Evolutionary conservation across 208 protist species (phyloP).

Genomic region (Naegleria lovaniensis): DNA sequence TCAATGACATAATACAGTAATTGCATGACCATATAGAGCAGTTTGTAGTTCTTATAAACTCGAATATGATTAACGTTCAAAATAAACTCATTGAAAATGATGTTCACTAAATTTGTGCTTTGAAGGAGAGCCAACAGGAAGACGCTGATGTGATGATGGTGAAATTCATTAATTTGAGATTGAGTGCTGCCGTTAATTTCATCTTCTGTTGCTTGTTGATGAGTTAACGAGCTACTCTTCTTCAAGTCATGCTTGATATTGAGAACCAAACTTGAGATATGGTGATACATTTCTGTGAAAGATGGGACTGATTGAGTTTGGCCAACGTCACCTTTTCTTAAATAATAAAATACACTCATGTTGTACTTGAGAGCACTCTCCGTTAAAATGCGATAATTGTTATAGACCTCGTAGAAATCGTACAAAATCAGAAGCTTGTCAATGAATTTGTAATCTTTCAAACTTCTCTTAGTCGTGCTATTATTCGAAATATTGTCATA

Average conservation of each 20-base stretch:
- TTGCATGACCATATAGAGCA: not conserved
- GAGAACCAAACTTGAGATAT: not conserved
- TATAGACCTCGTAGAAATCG: not conserved
- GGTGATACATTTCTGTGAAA: not conserved
- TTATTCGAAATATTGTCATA: not conserved
- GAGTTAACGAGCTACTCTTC: not conserved
- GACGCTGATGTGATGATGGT: not conserved
- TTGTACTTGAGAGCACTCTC: not conserved
- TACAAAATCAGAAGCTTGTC: not conserved
- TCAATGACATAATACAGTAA: not conserved
- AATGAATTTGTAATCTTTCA: not conserved
- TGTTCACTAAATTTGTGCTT: not conserved
- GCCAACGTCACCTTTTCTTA: not conserved
- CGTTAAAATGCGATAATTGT: not conserved
- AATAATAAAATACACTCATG: not conserved
- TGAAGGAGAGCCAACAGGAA: not conserved
- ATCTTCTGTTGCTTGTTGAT: not conserved
- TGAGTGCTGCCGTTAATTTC: not conserved
- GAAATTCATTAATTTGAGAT: not conserved
- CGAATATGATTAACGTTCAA: not conserved
- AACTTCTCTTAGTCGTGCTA: not conserved
- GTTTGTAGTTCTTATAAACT: not conserved
- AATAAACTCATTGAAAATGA: not conserved
- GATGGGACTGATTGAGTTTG: not conserved
- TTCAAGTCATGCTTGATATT: not conserved